phyloP scores from a whole-genome alignment of 2,329 filamentous ascomycete species.

The Pseudocercospora eumusae region DNA sequence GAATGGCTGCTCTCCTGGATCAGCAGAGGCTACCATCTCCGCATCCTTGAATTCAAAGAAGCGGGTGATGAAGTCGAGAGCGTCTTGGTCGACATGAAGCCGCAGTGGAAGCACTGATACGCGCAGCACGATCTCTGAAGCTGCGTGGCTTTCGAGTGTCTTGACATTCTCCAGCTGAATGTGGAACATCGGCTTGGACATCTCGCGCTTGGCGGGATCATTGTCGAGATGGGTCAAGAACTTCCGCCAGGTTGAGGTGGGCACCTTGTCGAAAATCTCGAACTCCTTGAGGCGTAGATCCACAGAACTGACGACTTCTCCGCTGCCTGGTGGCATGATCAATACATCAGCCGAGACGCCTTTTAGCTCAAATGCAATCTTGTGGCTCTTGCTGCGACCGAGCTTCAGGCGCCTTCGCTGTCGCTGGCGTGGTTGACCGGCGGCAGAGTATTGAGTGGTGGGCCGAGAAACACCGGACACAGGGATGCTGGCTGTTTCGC shows the following conservation, averaged over 20 bases:
- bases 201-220: slow-evolving; percentile 74
- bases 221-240: slow-evolving; percentile 93
- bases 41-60: slow-evolving; percentile 96
- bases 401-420: slow-evolving; percentile 62
- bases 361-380: slow-evolving; percentile 90
- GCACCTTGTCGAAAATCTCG: slow-evolving; percentile 90
- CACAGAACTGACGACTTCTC: slow-evolving; percentile 83
- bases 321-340: slow-evolving; percentile 71
- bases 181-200: slow-evolving; percentile 85
- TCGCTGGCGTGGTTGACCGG: slow-evolving; percentile 32
- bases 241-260: slow-evolving; percentile 96
- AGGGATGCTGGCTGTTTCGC: slow-evolving; percentile 86
- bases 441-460: slow-evolving; percentile 46
- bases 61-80: slow-evolving; percentile 91
- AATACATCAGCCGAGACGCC: slow-evolving; percentile 82
- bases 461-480: slow-evolving; percentile 66
- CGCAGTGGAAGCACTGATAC: slow-evolving; percentile 78
- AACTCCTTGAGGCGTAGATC: slow-evolving; percentile 80
- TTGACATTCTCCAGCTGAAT: slow-evolving; percentile 85
- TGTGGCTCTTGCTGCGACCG: slow-evolving; percentile 83
- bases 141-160: slow-evolving; percentile 78
- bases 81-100: slow-evolving; percentile 95
- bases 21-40: slow-evolving; percentile 58
- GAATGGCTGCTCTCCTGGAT: slow-evolving; percentile 63
- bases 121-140: slow-evolving; percentile 76